Percentiles rank a stretch among this genome's conserved stretches.
These are phyloP conservation scores for Yarrowia sp. DNA, from an alignment of 805 yeast species.

Conservation along the genomic window DNA sequence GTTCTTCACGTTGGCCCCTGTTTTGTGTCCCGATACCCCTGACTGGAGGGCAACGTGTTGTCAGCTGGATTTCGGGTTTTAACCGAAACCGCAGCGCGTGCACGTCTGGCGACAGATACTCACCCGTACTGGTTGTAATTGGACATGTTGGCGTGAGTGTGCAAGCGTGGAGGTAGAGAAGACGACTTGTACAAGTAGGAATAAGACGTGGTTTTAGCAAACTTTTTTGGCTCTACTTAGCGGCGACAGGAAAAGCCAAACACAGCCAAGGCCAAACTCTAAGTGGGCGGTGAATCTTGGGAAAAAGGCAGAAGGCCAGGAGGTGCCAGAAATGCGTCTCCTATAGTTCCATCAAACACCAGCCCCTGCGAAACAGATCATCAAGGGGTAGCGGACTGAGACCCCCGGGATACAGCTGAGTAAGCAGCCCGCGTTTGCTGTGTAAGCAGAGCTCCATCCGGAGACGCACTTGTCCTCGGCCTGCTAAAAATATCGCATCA, in stretches of 20 bases:
- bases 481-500: background rate
- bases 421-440: too few relatives aligned
- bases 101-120: too few relatives aligned
- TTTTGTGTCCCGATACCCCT: too few relatives aligned
- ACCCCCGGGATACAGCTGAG: too few relatives aligned
- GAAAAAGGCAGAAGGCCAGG: background rate
- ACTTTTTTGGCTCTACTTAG: slow-evolving; percentile 14
- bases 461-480: too few relatives aligned
- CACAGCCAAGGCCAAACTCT: background rate
- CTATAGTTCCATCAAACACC: background rate
- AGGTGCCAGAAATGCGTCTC: background rate
- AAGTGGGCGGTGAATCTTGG: background rate
- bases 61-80: too few relatives aligned
- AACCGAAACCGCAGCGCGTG: too few relatives aligned
- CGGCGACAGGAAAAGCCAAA: background rate
- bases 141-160: slow-evolving; percentile 10
- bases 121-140: slow-evolving; percentile 27
- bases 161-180: background rate
- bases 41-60: background rate
- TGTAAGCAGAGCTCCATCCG: too few relatives aligned
- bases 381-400: background rate
- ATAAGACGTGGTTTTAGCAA: slow-evolving; percentile 4
- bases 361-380: background rate
- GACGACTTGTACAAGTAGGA: background rate
- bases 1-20: too few relatives aligned